Percentiles rank a stretch among this genome's conserved stretches.
Conservation (phyloP, 306 rosid species). For the Cajanus cajan region DNA sequence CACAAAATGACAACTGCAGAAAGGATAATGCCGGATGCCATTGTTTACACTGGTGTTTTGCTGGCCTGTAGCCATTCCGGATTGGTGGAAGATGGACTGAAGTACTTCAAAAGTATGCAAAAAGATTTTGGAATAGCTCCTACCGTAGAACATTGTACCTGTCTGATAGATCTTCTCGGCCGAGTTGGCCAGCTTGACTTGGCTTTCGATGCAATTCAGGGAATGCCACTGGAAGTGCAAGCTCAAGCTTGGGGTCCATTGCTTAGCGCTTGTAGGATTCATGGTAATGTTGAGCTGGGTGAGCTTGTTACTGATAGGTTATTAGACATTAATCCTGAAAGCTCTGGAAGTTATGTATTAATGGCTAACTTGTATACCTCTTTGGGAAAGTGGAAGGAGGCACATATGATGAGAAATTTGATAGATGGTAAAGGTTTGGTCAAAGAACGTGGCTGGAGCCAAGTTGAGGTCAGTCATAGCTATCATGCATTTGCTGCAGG, state of each 20-base stretch:
- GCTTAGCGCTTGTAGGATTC: conserved; percentile 68
- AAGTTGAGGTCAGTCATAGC: conserved; percentile 47
- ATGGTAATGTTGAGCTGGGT: conserved; percentile 48
- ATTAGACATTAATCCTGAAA: conserved; percentile 34
- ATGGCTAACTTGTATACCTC: conserved; percentile 63
- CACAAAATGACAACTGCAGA: conserved; percentile 46
- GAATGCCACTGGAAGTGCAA: conserved; percentile 57
- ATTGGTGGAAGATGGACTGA: conserved; percentile 62
- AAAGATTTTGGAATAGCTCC: conserved; percentile 55
- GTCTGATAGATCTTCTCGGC: conserved; percentile 66
- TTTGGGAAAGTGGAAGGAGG: conserved; percentile 70
- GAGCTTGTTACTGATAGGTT: conserved; percentile 46
- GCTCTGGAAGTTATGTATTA: conserved; percentile 48
- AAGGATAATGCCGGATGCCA: conserved; percentile 52
- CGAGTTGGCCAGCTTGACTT: conserved; percentile 55
- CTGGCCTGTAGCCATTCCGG: conserved; percentile 72
- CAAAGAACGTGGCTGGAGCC: conserved; percentile 74
- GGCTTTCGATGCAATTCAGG: conserved; percentile 55
- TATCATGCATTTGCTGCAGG: conserved; percentile 38
- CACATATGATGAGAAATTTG: conserved; percentile 43
- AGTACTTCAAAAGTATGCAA: conserved; percentile 59
- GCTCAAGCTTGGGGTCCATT: conserved; percentile 56
- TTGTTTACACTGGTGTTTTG: conserved; percentile 58
- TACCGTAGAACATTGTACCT: conserved; percentile 54
- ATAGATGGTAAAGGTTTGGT: conserved; percentile 49